phyloP scores from a whole-genome alignment of 2,329 filamentous ascomycete species.

The Clarireedia homoeocarpa region DNA sequence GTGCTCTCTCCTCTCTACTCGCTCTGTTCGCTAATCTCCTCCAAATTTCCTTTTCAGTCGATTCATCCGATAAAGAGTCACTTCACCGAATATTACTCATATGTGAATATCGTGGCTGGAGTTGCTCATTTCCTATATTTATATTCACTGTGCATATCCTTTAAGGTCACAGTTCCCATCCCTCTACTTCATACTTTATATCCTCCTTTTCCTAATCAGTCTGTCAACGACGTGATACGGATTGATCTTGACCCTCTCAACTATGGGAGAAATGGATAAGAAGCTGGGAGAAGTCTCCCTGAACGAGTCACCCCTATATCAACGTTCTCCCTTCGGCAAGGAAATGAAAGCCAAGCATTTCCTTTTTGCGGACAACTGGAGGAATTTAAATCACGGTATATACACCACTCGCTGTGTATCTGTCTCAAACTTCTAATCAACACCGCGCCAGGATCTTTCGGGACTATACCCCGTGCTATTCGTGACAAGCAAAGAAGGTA shows the following conservation, averaged over 20 bases:
- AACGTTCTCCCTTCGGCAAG: conserved; percentile 26
- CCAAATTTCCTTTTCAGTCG: no score
- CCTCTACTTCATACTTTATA: no score
- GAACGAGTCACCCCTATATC: conserved; percentile 13
- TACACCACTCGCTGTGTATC: not conserved
- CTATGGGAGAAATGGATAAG: conserved; percentile 2
- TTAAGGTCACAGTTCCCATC: no score
- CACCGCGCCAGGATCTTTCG: conserved; percentile 57
- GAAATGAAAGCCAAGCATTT: conserved; percentile 30
- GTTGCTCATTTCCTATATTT: no score
- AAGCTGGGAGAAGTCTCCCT: conserved; percentile 19
- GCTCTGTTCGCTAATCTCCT: no score
- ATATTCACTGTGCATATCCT: no score
- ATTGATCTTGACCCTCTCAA: not conserved
- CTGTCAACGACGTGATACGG: no score
- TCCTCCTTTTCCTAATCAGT: no score
- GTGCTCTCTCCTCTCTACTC: no score
- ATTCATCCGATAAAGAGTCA: no score
- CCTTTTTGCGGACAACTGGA: conserved; percentile 26
- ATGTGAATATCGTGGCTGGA: no score
- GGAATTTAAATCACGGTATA: conserved; percentile 32
- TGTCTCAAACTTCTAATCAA: not conserved
- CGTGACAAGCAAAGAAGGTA: conserved; percentile 52
- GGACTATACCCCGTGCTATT: conserved; percentile 60
- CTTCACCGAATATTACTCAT: no score